Conservation (phyloP, 2,329 filamentous ascomycete species). For the Fusarium fujikuroi region DNA sequence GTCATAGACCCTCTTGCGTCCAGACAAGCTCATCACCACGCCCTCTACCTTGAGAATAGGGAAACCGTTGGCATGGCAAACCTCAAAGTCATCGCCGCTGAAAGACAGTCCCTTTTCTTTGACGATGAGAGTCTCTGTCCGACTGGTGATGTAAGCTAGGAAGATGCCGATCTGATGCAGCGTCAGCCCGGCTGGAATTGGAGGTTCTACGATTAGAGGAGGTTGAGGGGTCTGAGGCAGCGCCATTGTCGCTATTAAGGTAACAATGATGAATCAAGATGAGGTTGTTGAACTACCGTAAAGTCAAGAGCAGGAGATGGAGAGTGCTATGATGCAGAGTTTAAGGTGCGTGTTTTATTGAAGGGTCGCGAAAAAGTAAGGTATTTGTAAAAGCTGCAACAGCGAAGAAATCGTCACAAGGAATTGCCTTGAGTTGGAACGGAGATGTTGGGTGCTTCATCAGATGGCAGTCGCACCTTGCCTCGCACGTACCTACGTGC, state of each 20-base stretch:
- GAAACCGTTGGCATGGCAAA: conserved; percentile 64
- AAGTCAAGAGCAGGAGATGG: not conserved
- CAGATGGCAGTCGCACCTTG: not conserved
- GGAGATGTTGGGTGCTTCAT: too few relatives aligned
- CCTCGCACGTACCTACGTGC: not conserved
- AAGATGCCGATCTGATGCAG: conserved; percentile 54
- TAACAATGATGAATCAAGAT: not conserved
- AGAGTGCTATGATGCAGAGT: not conserved
- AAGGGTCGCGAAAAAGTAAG: not conserved
- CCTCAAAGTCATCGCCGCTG: conserved; percentile 71
- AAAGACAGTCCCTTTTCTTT: conserved; percentile 71
- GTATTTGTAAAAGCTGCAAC: not conserved
- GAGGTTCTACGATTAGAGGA: not conserved
- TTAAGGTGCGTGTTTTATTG: not conserved
- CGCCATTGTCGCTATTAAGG: conserved; percentile 11
- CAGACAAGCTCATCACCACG: conserved; percentile 62
- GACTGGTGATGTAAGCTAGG: conserved; percentile 50
- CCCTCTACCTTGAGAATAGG: conserved; percentile 67
- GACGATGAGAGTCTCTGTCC: conserved; percentile 63
- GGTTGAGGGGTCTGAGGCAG: conserved; percentile 10
- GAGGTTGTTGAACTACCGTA: not conserved
- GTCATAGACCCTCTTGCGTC: conserved; percentile 67
- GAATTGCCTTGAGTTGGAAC: not conserved
- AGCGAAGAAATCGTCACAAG: not conserved
- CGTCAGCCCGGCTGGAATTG: conserved; percentile 1